Base-by-base conservation (phyloP, 768 basidiomycete genomes). In the Pleurotus pulmonarius region DNA sequence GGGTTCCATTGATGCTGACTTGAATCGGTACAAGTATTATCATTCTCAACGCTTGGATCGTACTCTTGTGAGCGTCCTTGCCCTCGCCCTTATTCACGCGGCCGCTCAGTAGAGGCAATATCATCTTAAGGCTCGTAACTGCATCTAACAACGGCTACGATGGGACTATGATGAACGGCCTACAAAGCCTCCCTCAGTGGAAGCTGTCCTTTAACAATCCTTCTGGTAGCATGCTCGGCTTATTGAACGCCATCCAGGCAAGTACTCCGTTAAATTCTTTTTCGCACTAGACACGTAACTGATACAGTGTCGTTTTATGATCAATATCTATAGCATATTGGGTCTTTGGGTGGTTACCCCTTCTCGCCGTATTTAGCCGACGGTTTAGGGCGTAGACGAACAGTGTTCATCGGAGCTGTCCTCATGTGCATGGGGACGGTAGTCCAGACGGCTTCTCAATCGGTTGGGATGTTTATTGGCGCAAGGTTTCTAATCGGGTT, bases 101-200 rank as follows among this genome's bases (percentile, higher is more conserved):
- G 7, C 13, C 3, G 6, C 43, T 7, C n/a, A 5, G 20, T 13
- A 7, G 20, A n/a, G 16, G 43, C 3, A 0, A 16, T 12, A 13
- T 44, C 38, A 5, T n/a, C 26, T 34, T 16, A 3, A 52, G 52
- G 24, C 49, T 76, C 75, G 25, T 74, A 75, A 34, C 72, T 71
- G 4, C 75, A 78, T 18, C 78, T 71, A 29, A 75, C 74, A 15
- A 83, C 82, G 55, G 81, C 73, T 54, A 54, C 40, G 52, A 54
- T 37, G 52, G 52, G 16, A 54, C 39, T n/a, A 54, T 54, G 52
- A 54, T 54, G 52, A 54, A 54, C 24, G 52, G 25, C 25, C 52
- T 54, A 20, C 52, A 44, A 54, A 41, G 18, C 40, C 52, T 54
- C 37, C 52, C 52, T 12, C 52, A 54, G 25, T 54, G 52, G 52